Evolutionary conservation across 345 rosid species (phyloP).

Genomic region (Eucalyptus urophylla): DNA sequence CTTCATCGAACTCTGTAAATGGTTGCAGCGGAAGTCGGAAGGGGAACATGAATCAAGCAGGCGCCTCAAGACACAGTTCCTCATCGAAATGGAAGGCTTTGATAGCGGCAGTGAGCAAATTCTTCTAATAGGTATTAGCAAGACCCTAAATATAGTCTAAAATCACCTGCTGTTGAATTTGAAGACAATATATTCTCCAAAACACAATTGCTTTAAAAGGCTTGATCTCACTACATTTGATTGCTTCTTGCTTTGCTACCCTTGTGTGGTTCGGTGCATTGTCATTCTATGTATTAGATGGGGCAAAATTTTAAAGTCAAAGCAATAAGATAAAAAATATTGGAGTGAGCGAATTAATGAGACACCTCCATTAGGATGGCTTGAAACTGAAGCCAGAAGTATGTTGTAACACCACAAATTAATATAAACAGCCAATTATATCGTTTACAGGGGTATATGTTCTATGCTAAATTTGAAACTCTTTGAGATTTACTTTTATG

Average conservation of each 20-base stretch:
- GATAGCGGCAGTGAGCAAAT: conserved; percentile 83
- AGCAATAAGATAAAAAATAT: neutral
- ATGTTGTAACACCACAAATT: neutral
- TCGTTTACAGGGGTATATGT: neutral
- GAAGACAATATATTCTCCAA: neutral
- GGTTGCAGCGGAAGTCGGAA: conserved; percentile 88
- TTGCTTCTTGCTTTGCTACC: neutral
- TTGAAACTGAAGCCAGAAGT: neutral
- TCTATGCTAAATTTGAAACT: neutral
- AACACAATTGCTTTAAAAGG: neutral
- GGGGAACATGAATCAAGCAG: conserved; percentile 99
- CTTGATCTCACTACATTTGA: neutral
- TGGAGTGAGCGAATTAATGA: neutral
- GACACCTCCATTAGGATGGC: neutral
- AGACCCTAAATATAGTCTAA: neutral
- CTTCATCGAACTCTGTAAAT: neutral
- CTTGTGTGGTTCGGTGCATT: neutral
- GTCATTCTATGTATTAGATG: neutral
- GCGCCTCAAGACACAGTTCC: conserved; percentile 89
- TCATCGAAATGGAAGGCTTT: conserved; percentile 97
- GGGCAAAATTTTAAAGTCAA: neutral
- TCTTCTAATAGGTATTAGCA: conserved; percentile 72
- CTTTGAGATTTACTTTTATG: neutral
- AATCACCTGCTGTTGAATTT: neutral
- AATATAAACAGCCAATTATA: neutral